phyloP scores from a whole-genome alignment of 257 asterid genomes.

The Capsicum baccatum region DNA sequence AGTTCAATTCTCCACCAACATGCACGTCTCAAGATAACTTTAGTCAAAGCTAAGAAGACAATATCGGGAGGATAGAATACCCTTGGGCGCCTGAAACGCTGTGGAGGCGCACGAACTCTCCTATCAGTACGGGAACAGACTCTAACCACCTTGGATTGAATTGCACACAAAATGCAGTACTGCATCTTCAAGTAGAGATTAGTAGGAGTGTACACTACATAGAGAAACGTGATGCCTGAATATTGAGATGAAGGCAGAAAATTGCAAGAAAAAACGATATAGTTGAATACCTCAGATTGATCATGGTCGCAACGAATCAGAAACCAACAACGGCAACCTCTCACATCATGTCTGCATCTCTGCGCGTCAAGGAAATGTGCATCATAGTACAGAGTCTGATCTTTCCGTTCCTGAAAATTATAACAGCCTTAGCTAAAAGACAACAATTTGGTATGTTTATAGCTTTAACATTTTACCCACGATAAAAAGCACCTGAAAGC shows the following conservation, averaged over 20 bases:
- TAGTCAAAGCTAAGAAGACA: too few species aligned
- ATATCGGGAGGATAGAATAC: too few species aligned
- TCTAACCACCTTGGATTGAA: too few species aligned
- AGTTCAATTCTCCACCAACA: too few species aligned
- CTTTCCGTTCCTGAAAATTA: constrained; percentile 86
- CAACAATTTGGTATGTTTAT: background rate
- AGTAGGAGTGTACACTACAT: too few species aligned
- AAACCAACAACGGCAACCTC: constrained; percentile 99
- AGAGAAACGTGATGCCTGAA: background rate
- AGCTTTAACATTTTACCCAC: background rate
- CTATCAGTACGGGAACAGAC: too few species aligned
- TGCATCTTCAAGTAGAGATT: too few species aligned
- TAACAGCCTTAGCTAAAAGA: constrained; percentile 28
- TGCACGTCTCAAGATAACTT: too few species aligned
- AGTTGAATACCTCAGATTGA: constrained; percentile 76
- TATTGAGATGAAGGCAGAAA: constrained; percentile 16
- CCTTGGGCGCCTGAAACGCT: too few species aligned
- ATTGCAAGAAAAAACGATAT: background rate
- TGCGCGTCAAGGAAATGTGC: constrained; percentile 96
- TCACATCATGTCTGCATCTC: constrained; percentile 92
- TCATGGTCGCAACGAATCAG: constrained; percentile 95
- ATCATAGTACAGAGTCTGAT: constrained; percentile 95
- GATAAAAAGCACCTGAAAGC: constrained; percentile 82
- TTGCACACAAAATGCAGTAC: too few species aligned
- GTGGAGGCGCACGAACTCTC: too few species aligned